Conservation (phyloP, 2,329 filamentous ascomycete genomes). For the Ophiostoma ulmi region DNA sequence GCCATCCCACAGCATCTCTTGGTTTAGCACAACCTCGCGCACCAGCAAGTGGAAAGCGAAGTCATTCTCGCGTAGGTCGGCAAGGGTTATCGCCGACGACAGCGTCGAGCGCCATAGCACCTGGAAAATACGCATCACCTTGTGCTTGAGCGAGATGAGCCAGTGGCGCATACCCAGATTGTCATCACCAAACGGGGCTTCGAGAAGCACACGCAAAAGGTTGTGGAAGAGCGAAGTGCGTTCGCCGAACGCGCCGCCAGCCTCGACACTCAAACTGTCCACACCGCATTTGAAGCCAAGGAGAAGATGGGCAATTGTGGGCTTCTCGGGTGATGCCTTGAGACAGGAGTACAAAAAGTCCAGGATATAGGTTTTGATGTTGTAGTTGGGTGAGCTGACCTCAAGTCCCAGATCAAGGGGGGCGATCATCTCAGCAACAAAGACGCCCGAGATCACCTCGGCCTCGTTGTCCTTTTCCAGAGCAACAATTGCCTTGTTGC, state of each 20-base stretch:
- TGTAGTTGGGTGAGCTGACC: conserved; percentile 64
- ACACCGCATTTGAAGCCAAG: conserved; percentile 79
- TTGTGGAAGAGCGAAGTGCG: conserved; percentile 77
- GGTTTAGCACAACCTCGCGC: conserved; percentile 64
- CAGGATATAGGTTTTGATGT: conserved; percentile 77
- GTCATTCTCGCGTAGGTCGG: conserved; percentile 73
- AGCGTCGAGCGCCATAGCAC: conserved; percentile 79
- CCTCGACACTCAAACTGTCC: conserved; percentile 61
- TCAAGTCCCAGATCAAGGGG: conserved; percentile 69
- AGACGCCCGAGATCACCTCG: conserved; percentile 69
- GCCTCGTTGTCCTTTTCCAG: conserved; percentile 76
- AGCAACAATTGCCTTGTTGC: conserved; percentile 83
- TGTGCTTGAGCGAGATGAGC: conserved; percentile 64
- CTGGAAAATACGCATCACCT: conserved; percentile 67
- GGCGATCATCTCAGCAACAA: conserved; percentile 63
- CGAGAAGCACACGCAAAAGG: conserved; percentile 65
- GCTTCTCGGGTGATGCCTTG: conserved; percentile 65
- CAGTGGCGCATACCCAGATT: conserved; percentile 57
- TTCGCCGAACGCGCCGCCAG: conserved; percentile 64
- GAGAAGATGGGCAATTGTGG: conserved; percentile 84
- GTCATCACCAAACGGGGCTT: conserved; percentile 60
- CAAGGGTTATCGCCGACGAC: conserved; percentile 67
- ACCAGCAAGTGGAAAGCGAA: conserved; percentile 74
- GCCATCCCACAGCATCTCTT: conserved; percentile 69
- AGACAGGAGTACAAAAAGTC: conserved; percentile 82